Evolutionary conservation across 257 asterid species (phyloP), one percentile per base, ranked within the genome.

Genomic region (Prunella vulgaris): DNA sequence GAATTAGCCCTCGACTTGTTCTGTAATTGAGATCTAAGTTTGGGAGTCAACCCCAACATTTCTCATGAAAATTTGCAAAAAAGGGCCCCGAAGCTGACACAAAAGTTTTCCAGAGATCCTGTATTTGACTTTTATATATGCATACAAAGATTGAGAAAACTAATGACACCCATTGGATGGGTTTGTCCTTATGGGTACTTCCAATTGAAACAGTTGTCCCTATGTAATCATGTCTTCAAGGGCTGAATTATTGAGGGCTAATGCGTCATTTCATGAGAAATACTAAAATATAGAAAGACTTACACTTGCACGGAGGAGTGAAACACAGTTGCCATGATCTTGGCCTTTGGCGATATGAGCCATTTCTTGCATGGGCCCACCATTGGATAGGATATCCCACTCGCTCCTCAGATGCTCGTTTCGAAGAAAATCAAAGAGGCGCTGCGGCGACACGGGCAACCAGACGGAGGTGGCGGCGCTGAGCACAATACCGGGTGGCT

Each of bases 361-460:
- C 94, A 93, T 87, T 53, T 93, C 97, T 68, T 90, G 97, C 97
- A 93, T 90, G 13, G 97, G 99, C 0, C 96, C 99, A 7, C 96
- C 95, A 27, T 90, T 87, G 71, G 99, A 90, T 56, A 90, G 77
- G 40, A 93, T 88, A 69, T 93, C 99, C 99, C 99, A 93, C 79
- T 87, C 92, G 60, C 96, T 88, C 66, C 99, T 79, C 66, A 87
- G 71, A 2, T 84, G 89, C 54, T 88, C 97, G 35, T 93, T 87
- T 3, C 97, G 83, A 32, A 93, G 95, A 74, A 93, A 93, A 73
- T 90, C 87, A 9, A 90, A 93, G 0, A 93, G 86, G 33, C 86
- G 77, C 17, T 86, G 90, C 0, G 96, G 92, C 0, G 95, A 76
- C 48, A 87, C 85, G 0, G 97, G 97, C 38, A 93, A 76, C 99